Evolutionary conservation across 306 rosid genomes (phyloP).

Genomic region (Fragaria nilgerrensis): DNA sequence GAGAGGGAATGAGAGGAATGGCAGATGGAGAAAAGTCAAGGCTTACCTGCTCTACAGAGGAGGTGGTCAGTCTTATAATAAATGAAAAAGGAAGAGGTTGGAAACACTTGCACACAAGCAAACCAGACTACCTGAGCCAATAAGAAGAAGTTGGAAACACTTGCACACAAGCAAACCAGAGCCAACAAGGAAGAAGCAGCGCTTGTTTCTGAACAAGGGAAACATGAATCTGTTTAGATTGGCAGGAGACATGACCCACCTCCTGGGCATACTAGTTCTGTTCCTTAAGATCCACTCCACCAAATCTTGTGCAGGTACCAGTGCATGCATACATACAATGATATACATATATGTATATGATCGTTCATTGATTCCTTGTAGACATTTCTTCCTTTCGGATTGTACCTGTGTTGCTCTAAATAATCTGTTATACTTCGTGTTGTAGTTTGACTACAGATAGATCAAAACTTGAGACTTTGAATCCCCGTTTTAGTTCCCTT

Average conservation of each 20-base stretch:
- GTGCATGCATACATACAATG: background rate
- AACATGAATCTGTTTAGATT: constrained; percentile 27
- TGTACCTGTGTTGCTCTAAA: background rate
- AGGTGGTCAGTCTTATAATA: background rate
- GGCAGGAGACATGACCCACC: constrained; percentile 37
- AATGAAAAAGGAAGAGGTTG: background rate
- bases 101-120: background rate
- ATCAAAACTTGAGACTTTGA: background rate
- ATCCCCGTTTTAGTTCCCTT: background rate
- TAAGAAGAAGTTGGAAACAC: background rate
- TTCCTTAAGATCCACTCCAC: constrained; percentile 29
- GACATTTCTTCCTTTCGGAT: background rate
- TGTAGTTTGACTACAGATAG: background rate
- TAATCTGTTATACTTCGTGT: background rate
- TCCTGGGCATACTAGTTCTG: constrained; percentile 24
- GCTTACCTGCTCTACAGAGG: background rate
- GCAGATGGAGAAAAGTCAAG: background rate
- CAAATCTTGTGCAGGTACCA: constrained; percentile 31
- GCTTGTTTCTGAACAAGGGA: background rate
- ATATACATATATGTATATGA: background rate
- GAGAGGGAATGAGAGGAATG: background rate
- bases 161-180: background rate
- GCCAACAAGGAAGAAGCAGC: background rate
- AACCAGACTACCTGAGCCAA: background rate
- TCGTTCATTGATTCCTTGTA: background rate